Evolutionary conservation across 257 asterid species (phyloP).

Genomic region (Solanum acaule): DNA sequence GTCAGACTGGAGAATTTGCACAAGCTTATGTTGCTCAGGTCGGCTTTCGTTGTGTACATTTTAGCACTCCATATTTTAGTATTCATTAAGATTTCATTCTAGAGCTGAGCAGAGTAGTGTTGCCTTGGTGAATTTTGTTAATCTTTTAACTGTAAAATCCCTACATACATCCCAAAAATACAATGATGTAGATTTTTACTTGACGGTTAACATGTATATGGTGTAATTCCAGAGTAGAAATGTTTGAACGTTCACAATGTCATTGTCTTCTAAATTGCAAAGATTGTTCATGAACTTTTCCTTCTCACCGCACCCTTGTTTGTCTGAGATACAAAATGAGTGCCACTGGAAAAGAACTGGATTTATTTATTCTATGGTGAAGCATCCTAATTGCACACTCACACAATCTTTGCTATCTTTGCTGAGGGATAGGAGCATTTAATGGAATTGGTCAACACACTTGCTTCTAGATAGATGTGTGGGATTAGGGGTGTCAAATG

Average conservation of each 20-base stretch:
- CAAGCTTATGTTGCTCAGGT: slow-evolving; percentile 77
- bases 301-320: not conserved
- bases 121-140: not conserved
- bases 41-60: slow-evolving; percentile 69
- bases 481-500: not conserved
- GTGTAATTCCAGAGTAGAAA: not conserved
- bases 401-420: not conserved
- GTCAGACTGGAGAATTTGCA: slow-evolving; percentile 60
- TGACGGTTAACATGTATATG: not conserved
- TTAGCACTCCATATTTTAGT: slow-evolving; percentile 72
- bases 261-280: not conserved
- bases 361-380: not conserved
- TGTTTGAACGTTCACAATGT: not conserved
- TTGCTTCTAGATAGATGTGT: not conserved
- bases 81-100: slow-evolving; percentile 78
- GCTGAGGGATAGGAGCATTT: not conserved
- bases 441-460: not conserved
- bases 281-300: not conserved
- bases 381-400: not conserved
- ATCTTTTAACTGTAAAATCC: not conserved
- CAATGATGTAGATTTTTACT: not conserved
- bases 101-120: not conserved
- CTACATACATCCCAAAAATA: not conserved
- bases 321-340: not conserved
- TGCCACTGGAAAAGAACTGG: not conserved